Base-by-base conservation (phyloP, 805 yeast species). In the Wickerhamomyces chaumierensis region DNA sequence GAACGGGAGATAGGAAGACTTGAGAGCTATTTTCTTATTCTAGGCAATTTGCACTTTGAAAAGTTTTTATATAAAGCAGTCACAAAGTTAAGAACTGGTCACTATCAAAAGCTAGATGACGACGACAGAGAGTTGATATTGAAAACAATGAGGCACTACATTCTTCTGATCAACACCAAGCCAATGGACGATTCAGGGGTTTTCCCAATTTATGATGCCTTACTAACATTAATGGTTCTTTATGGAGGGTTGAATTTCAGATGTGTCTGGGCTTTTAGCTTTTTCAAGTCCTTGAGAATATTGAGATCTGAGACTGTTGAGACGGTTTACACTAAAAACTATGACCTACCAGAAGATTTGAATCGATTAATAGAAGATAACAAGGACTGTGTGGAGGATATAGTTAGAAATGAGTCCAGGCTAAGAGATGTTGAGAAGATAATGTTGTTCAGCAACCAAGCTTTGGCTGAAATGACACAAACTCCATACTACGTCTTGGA, bases 171-270 rank as follows among this genome's bases (percentile, higher is more conserved):
- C 47, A 5, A 33, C 43, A 8, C 16, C 44, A 5, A 42, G 43
- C 18, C 23, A 55, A 2, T 40, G 45, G 73, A 68, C 40, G 73
- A 71, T 47, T 62, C 69, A 1, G 39, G 52, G 1, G 48, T 58
- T 3, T 37, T 58, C 3, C 33, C 38, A 2, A 46, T 68, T 4
- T 60, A 63, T 36, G 62, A 66, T 33, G 56, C 61, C 23, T 56
- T 73, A 1, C 38, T 69, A 1, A 63, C 68, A 58, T 69, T 69
- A 0, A 42, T 71, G 8, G 31, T 68, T 7, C 44, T 71, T 34
- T 61, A 58, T 40, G 77, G 77, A 14, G 71, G 68, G 1, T 48
- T 63, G 20, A 69, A 66, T 41, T 19, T 69, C 9, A 62, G 58
- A 34, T 50, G 62, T 3, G 44, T 72, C 16, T 63, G 68, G 66